phyloP scores from a whole-genome alignment of 192 early-diverging fungal species.

The Backusella sp. region DNA sequence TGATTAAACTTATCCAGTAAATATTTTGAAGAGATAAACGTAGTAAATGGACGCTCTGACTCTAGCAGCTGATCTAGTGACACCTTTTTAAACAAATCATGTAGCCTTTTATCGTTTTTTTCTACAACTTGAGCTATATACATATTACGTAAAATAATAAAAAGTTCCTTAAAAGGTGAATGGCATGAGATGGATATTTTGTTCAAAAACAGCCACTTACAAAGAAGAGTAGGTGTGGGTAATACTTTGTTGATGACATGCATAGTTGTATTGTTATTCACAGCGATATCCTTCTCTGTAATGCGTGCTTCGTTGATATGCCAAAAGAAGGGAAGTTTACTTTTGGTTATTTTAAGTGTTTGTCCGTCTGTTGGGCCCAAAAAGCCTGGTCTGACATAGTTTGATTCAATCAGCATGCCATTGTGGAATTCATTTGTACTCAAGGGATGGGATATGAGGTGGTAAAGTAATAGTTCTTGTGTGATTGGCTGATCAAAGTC shows the following conservation, averaged over 20 bases:
- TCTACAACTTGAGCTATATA: not conserved
- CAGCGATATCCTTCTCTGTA: conserved; percentile 36
- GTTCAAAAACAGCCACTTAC: conserved; percentile 25
- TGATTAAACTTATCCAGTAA: conserved; percentile 34
- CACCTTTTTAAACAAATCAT: conserved; percentile 28
- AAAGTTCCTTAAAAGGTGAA: not conserved
- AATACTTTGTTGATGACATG: conserved; percentile 48
- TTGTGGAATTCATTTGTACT: conserved; percentile 22
- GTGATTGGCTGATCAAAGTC: conserved; percentile 29
- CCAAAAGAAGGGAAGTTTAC: not conserved
- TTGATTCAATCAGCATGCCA: conserved; percentile 27
- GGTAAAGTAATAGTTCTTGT: conserved; percentile 26
- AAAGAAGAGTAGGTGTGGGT: conserved; percentile 36
- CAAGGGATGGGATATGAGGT: conserved; percentile 15
- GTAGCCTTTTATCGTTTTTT: conserved; percentile 3
- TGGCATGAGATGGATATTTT: not conserved
- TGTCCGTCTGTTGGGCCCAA: conserved; percentile 19
- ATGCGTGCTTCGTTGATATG: conserved; percentile 26
- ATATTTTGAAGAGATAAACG: conserved; percentile 43
- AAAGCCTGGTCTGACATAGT: conserved; percentile 11
- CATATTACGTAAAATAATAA: not conserved
- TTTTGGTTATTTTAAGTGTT: conserved; percentile 17
- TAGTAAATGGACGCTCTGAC: conserved; percentile 39
- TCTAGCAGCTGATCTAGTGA: conserved; percentile 23
- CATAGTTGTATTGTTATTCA: conserved; percentile 43